phyloP scores from a whole-genome alignment of 2,329 filamentous ascomycete genomes.

The Ploettnerulaceae sp. region DNA sequence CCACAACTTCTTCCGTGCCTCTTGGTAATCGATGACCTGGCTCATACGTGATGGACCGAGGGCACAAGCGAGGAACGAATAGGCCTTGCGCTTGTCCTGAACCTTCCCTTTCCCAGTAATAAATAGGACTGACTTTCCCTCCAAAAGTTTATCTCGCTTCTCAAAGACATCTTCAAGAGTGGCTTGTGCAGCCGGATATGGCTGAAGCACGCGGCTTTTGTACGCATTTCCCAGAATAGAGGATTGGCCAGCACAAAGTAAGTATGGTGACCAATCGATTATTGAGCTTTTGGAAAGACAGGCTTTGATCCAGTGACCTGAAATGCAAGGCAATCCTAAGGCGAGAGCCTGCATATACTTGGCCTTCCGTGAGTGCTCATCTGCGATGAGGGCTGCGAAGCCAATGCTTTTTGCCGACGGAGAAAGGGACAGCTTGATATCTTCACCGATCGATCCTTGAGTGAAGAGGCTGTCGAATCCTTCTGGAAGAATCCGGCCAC shows the following conservation, averaged over 20 bases:
- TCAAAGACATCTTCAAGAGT: constrained; percentile 53
- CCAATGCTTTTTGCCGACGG: constrained; percentile 50
- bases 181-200: constrained; percentile 55
- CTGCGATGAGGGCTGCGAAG: constrained; percentile 82
- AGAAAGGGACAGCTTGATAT: constrained; percentile 48
- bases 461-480: constrained; percentile 87
- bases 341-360: constrained; percentile 96
- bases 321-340: constrained; percentile 80
- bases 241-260: constrained; percentile 81
- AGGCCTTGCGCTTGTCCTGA: constrained; percentile 63
- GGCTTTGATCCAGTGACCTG: constrained; percentile 72
- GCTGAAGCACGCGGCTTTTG: constrained; percentile 63
- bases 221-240: constrained; percentile 70
- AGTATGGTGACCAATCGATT: constrained; percentile 73
- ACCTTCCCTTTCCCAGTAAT: constrained; percentile 60
- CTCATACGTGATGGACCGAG: constrained; percentile 66
- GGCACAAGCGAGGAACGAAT: constrained; percentile 74
- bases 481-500: constrained; percentile 64
- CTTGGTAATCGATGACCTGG: constrained; percentile 58
- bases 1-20: constrained; percentile 56
- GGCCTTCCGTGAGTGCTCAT: constrained; percentile 76
- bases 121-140: constrained; percentile 63
- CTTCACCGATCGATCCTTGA: too few species aligned
- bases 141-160: constrained; percentile 57
- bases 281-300: constrained; percentile 59